Evolutionary conservation across 805 yeast genomes (phyloP), one percentile per base, ranked within the genome.

Genomic region (Ogataea neopini): DNA sequence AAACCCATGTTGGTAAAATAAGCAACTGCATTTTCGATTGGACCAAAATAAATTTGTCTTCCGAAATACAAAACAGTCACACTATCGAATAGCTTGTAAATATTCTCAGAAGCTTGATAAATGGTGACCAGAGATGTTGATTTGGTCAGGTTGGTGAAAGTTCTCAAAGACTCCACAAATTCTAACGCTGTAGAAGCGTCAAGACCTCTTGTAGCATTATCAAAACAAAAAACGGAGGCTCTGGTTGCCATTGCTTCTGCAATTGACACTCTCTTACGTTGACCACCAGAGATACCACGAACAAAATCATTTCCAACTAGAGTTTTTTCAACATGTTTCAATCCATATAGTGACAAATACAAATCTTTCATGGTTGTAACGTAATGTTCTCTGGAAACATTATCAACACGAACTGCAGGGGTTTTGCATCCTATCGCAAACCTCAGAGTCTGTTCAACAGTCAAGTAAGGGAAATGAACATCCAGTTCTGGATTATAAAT

Each of bases 151-250:
- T 65, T 57, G 13, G 86, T 79, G 2, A 80, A 71, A 2, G 79
- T 69, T 60, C 76, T 79, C 53, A 82, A 69, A 25, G 82, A 80
- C 54, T 75, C 69, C 44, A 78, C 72, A 55, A 82, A 81, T 59
- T 81, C 84, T 58, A 79, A 69, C 28, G 87, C 87, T 39, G 85
- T 80, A 15, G 86, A 84, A 11, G 86, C 70, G 68, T 82, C 87
- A 53, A 82, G 74, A 61, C 87, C 87, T 70, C 87, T 77, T 22
- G 86, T 82, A 8, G 85, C 76, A 61, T 82, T 82, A 71, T 82
- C 83, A 82, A 83, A 79, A 64, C 80, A 76, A 57, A 77, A 80
- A 28, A 79, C 40, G 28, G 58, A 61, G 28, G 63, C 57, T 46
- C 67, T 66, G 51, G 65, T 59, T 32, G 63, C 52, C 6, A 68